These are phyloP conservation scores for Pilatotrama ljubarskyi DNA, from an alignment of 768 basidiomycete genomes.

Conservation along the genomic window DNA sequence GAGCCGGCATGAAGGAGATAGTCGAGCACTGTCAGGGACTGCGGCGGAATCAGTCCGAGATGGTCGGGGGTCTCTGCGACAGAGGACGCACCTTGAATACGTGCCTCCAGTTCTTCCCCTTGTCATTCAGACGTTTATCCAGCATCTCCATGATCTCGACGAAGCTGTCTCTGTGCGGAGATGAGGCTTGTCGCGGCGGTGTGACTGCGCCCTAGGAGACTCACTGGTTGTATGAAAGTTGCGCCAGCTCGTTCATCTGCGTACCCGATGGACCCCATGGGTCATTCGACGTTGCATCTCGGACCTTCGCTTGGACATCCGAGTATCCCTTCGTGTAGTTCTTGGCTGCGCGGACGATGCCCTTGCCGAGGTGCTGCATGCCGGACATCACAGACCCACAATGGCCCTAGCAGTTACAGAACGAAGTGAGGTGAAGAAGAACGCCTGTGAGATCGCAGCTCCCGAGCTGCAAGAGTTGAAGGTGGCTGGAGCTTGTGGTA, in stretches of 20 bases:
- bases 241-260: constrained; percentile 99
- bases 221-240: constrained; percentile 95
- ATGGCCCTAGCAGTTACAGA: not conserved
- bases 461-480: no score
- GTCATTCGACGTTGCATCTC: constrained; percentile 96
- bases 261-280: constrained; percentile 97
- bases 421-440: not conserved
- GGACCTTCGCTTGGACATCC: constrained; percentile 91
- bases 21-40: constrained; percentile 93
- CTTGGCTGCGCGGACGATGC: constrained; percentile 84
- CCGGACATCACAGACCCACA: constrained; percentile 28
- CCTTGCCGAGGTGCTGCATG: constrained; percentile 82
- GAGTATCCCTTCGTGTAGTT: constrained; percentile 97
- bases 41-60: not conserved
- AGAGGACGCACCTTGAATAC: constrained; percentile 84
- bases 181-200: constrained; percentile 1
- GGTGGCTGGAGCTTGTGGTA: no score
- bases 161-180: constrained; percentile 77
- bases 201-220: constrained; percentile 32
- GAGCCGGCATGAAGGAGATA: constrained; percentile 95
- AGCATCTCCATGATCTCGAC: constrained; percentile 99
- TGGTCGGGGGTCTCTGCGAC: not conserved
- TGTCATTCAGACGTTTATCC: constrained; percentile 97
- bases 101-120: constrained; percentile 99
- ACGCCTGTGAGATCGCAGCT: not conserved